phyloP scores from a whole-genome alignment of 306 rosid species.

The Trichosanthes truncata region DNA sequence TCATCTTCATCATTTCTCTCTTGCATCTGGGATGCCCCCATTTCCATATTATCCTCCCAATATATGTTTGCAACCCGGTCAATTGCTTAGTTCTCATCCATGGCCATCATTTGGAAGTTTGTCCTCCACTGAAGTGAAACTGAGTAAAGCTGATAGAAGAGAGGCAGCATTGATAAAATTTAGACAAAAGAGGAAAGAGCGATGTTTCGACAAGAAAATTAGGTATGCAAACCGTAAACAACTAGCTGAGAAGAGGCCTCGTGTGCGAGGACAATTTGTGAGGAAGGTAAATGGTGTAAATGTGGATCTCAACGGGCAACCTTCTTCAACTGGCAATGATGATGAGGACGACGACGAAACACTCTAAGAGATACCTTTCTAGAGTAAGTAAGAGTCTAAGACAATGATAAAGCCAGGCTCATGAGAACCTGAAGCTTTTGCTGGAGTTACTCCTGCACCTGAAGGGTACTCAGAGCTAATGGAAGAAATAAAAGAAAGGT shows the following conservation, averaged over 20 bases:
- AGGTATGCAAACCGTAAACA: constrained; percentile 68
- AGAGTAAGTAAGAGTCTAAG: too few relatives aligned
- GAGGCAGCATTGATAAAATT: constrained; percentile 92
- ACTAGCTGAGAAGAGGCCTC: constrained; percentile 86
- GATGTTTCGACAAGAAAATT: constrained; percentile 89
- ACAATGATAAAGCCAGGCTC: not conserved
- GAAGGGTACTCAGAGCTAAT: not conserved
- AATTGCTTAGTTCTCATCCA: constrained; percentile 44
- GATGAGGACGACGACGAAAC: constrained; percentile 52
- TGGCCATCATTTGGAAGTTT: constrained; percentile 68
- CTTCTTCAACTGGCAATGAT: constrained; percentile 45
- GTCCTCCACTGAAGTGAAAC: constrained; percentile 41
- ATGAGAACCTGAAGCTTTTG: not conserved
- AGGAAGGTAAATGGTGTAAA: constrained; percentile 55
- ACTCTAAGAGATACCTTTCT: not conserved
- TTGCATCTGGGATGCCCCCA: constrained; percentile 51
- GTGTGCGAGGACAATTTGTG: constrained; percentile 91
- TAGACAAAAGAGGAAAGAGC: constrained; percentile 87
- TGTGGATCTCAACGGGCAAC: constrained; percentile 84
- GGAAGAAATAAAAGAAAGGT: not conserved
- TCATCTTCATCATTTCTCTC: constrained; percentile 61
- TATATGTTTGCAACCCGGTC: constrained; percentile 63
- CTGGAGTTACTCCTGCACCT: not conserved
- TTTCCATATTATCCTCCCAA: constrained; percentile 56
- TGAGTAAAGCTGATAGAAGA: constrained; percentile 70